phyloP scores from a whole-genome alignment of 768 basidiomycete species.

The Mycena chlorophos region DNA sequence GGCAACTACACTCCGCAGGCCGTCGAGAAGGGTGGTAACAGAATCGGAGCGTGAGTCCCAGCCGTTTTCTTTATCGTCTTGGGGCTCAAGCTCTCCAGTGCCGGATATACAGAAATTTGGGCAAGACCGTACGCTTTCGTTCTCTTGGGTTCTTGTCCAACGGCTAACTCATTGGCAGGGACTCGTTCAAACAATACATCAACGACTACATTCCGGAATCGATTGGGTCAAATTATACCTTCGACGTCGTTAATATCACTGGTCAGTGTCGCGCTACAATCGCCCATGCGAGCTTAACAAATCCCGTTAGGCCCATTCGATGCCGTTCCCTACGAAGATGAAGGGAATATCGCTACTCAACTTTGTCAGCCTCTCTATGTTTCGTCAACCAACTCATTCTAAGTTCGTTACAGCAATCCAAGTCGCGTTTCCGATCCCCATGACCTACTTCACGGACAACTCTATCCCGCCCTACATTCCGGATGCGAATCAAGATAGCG shows the following conservation, averaged over 20 bases:
- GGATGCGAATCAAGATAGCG: slow-evolving; percentile 25
- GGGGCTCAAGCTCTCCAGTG: background rate
- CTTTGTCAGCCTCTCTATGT: slow-evolving; percentile 42
- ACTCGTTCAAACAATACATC: slow-evolving; percentile 37
- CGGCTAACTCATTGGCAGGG: slow-evolving; percentile 29
- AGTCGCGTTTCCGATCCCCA: slow-evolving; percentile 46
- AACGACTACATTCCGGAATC: slow-evolving; percentile 30
- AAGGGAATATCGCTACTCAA: slow-evolving; percentile 47
- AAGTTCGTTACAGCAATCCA: slow-evolving; percentile 33
- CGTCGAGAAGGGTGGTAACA: slow-evolving; percentile 27
- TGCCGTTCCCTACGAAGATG: background rate
- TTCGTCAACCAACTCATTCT: slow-evolving; percentile 35
- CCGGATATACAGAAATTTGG: slow-evolving; percentile 36
- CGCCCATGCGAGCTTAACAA: background rate
- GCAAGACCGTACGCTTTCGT: slow-evolving; percentile 20
- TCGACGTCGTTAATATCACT: slow-evolving; percentile 42
- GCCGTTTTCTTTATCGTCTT: background rate
- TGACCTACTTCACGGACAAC: slow-evolving; percentile 44
- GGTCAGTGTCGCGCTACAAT: background rate
- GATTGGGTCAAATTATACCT: slow-evolving; percentile 36
- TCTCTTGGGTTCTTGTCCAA: slow-evolving; percentile 18
- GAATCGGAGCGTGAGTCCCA: slow-evolving; percentile 34
- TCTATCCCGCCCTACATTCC: slow-evolving; percentile 46
- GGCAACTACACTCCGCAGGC: slow-evolving; percentile 32
- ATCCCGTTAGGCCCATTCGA: slow-evolving; percentile 9